Percentiles rank a stretch among this genome's conserved stretches.
These are phyloP conservation scores for Stagonosporopsis tanaceti DNA, from an alignment of 2,329 filamentous ascomycete species.

Conservation along the genomic window DNA sequence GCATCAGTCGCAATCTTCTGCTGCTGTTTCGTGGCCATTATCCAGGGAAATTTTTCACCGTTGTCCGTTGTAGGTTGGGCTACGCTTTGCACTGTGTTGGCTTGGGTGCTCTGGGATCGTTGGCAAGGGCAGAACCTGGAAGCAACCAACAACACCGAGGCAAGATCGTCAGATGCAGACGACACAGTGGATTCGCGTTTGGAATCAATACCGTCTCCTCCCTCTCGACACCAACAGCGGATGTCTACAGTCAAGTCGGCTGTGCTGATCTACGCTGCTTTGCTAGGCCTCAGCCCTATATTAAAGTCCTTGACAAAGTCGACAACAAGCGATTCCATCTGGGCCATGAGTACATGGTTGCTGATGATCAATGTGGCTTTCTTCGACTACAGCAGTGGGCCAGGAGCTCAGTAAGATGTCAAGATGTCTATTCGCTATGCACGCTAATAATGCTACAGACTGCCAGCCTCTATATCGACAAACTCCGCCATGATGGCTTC, in stretches of 20 bases:
- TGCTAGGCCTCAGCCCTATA: constrained; percentile 92
- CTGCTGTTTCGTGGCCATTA: constrained; percentile 91
- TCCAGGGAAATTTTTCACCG: constrained; percentile 84
- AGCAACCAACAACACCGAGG: constrained; percentile 27
- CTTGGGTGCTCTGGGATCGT: constrained; percentile 90
- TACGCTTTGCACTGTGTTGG: constrained; percentile 80
- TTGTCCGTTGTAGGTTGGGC: constrained; percentile 88
- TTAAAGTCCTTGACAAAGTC: constrained; percentile 95
- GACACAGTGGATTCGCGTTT: background rate
- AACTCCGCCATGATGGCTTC: constrained; percentile 97
- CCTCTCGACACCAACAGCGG: constrained; percentile 64
- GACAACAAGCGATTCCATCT: constrained; percentile 93
- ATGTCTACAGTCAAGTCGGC: constrained; percentile 90
- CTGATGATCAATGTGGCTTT: constrained; percentile 96
- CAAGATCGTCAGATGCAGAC: background rate
- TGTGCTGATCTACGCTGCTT: constrained; percentile 87
- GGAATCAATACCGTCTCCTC: background rate
- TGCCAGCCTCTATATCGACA: constrained; percentile 81
- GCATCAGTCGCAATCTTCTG: constrained; percentile 94
- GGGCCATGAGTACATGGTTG: constrained; percentile 94
- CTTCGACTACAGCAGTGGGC: constrained; percentile 88
- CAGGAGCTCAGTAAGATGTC: constrained; percentile 59
- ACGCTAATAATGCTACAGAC: constrained; percentile 55
- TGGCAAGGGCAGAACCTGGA: constrained; percentile 80
- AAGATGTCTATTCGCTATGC: constrained; percentile 5